Conservation (phyloP, 805 yeast genomes). For the Suhomyces vadensis region DNA sequence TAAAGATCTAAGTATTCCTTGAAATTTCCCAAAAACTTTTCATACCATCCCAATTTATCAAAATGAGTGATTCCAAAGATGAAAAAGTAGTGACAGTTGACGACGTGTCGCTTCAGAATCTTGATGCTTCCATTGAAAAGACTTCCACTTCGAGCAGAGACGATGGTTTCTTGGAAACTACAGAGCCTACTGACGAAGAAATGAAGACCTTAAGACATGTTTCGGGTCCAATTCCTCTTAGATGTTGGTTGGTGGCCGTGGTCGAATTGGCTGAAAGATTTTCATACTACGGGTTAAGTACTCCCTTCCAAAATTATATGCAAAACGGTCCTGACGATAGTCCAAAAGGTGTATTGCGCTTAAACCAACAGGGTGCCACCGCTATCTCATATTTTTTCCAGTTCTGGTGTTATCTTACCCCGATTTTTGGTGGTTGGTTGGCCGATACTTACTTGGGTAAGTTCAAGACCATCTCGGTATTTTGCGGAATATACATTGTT, state of each 20-base stretch:
- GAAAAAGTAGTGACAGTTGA: too few relatives aligned
- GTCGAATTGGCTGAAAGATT: conserved; percentile 82
- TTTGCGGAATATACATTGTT: conserved; percentile 56
- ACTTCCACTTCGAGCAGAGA: not conserved
- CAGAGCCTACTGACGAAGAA: conserved; percentile 58
- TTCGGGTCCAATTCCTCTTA: conserved; percentile 48
- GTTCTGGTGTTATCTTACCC: conserved; percentile 80
- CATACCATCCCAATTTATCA: too few relatives aligned
- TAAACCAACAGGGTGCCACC: conserved; percentile 63
- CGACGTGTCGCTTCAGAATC: not conserved
- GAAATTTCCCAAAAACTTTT: too few relatives aligned
- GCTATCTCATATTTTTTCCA: conserved; percentile 73
- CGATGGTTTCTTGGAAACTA: too few relatives aligned
- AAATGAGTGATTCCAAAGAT: too few relatives aligned
- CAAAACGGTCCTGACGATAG: conserved; percentile 45
- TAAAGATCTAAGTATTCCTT: too few relatives aligned
- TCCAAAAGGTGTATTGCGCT: conserved; percentile 55
- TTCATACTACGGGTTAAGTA: conserved; percentile 73
- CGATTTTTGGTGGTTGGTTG: conserved; percentile 70
- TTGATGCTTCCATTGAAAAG: too few relatives aligned
- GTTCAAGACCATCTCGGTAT: conserved; percentile 62
- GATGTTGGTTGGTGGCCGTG: conserved; percentile 61
- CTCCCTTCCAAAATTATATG: conserved; percentile 78
- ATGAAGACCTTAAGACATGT: conserved; percentile 51
- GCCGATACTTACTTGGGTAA: conserved; percentile 76